phyloP scores from a whole-genome alignment of 73 alveolate species.

The Loxodes magnus region DNA sequence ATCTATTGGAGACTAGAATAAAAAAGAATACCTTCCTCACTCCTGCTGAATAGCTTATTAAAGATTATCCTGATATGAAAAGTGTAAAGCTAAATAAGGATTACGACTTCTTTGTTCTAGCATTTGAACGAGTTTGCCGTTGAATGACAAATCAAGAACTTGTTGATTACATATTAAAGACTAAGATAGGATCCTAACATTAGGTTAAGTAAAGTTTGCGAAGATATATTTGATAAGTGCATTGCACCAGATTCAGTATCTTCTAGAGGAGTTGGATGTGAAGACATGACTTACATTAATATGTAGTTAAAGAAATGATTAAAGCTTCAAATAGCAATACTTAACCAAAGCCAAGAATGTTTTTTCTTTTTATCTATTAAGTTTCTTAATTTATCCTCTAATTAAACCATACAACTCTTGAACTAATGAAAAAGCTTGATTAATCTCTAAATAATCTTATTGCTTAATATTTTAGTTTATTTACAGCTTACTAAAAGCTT shows the following conservation, averaged over 20 bases:
- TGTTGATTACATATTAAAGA: slow-evolving; percentile 27
- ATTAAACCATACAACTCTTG: no score
- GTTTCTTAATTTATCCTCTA: no score
- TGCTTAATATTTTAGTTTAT: no score
- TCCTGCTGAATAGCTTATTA: slow-evolving; percentile 26
- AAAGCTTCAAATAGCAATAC: no score
- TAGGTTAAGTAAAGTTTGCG: slow-evolving; percentile 20
- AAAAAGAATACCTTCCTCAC: slow-evolving; percentile 16
- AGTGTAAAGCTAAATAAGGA: slow-evolving; percentile 17
- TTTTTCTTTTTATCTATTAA: no score
- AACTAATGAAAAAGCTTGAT: no score
- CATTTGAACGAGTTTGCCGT: slow-evolving; percentile 78
- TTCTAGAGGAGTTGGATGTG: slow-evolving; percentile 53
- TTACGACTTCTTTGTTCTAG: slow-evolving; percentile 47
- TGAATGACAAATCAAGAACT: slow-evolving; percentile 42
- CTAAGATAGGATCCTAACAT: slow-evolving; percentile 1
- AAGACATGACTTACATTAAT: slow-evolving; percentile 54
- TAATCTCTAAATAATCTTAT: no score
- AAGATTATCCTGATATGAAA: slow-evolving; percentile 23
- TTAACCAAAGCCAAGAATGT: no score
- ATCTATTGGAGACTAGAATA: slow-evolving; percentile 33
- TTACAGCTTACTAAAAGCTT: no score
- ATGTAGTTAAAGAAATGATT: slow-evolving; percentile 39
- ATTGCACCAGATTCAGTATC: slow-evolving; percentile 26
- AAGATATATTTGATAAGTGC: slow-evolving; percentile 29